Conservation (phyloP, 2,329 filamentous ascomycete species). For the Aspergillus hortae region DNA sequence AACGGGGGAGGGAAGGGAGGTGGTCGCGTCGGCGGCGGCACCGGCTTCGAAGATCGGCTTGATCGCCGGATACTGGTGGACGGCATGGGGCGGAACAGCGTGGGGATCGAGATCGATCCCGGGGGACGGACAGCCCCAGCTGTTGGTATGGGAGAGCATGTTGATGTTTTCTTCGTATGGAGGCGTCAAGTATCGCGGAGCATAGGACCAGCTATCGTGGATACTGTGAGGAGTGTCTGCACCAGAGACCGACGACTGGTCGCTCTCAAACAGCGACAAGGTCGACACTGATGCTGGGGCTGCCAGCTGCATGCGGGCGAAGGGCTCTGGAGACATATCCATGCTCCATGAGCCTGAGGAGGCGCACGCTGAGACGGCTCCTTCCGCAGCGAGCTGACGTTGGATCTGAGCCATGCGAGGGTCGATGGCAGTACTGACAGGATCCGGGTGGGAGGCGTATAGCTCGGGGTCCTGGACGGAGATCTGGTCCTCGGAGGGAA, state of each 20-base stretch:
- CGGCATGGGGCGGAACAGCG: neutral
- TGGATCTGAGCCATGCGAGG: neutral
- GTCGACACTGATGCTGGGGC: conserved; percentile 1
- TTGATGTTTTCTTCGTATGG: neutral
- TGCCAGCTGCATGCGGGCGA: no score
- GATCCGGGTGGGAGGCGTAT: neutral
- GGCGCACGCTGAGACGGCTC: neutral
- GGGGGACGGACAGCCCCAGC: neutral
- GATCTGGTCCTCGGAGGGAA: neutral
- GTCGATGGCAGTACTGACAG: neutral
- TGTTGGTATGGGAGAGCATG: neutral
- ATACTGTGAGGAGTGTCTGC: neutral
- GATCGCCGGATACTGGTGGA: neutral
- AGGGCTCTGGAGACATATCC: neutral
- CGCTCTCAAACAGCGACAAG: neutral
- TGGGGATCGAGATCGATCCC: neutral
- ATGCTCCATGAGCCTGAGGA: neutral
- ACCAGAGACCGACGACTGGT: neutral
- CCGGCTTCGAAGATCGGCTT: neutral
- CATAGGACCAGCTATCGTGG: neutral
- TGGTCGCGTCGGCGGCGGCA: neutral
- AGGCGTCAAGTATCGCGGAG: neutral
- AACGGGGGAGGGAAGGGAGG: neutral
- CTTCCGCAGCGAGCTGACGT: neutral
- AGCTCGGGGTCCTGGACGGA: neutral